Base-by-base conservation (phyloP, 345 rosid species). In the Carallia pectinifolia region DNA sequence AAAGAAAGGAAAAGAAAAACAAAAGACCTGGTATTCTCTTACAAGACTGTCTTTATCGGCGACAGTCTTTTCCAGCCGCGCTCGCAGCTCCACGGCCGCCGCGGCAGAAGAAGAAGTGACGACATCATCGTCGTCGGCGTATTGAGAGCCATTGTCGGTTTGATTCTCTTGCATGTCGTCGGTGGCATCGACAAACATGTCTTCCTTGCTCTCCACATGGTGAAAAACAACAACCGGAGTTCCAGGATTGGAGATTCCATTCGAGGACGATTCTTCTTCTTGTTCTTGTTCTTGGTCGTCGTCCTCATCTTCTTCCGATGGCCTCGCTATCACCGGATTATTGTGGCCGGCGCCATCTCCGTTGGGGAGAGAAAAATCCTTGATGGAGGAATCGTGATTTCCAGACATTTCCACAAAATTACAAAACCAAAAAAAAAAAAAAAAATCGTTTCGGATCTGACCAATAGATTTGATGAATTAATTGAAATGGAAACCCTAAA, bases 101-200 rank as follows among this genome's bases (percentile, higher is more conserved):
- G 13, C 19, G 6, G 55, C n/a, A 19, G 16, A 33, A 33, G 34
- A 33, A 33, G 34, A 33, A 33, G 34, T 33, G 34, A 33, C 34
- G 34, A 33, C 34, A 33, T 33, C 34, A 33, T 33, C 34, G 1
- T 33, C 34, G 34, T 33, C 34, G 34, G 34, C 55, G 6, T 13
- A 4, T 33, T 33, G 34, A n/a, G 34, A 33, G 34, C 34, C 71
- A 66, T 71, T 27, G 16, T 72, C 75, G 2, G 67, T 34, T 33
- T 23, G 23, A 23, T 23, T 23, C 23, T 23, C 23, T 23, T 33
- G 38, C 58, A 64, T 92, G 76, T 88, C 98, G 33, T 93, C 98
- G 0, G 88, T 53, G 9, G 97, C 98, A 85, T 91, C 98, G 36
- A 83, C 87, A 71, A 93, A 93, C 96, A 88, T 80, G 72, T 93